Base-by-base conservation (phyloP, 2,329 filamentous ascomycete species). In the Colletotrichum gigasporum region DNA sequence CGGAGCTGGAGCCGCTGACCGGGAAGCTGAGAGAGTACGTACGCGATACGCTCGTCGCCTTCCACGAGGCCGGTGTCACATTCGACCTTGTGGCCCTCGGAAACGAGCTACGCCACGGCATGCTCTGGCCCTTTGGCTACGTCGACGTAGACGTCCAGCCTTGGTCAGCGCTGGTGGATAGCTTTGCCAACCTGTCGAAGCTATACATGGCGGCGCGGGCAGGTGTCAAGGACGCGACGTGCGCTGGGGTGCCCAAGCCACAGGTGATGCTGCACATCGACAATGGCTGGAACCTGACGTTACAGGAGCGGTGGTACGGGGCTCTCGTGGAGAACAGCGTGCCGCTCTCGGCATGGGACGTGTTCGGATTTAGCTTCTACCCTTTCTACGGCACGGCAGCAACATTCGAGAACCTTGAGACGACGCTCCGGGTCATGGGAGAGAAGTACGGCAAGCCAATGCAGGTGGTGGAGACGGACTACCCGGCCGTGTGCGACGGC, bases 81-180 rank as follows among this genome's bases (percentile, higher is more conserved):
- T 70, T 79, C 18, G 70, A 69, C 28, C 73, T 80, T 26, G 78
- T 83, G 3, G 78, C 69, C 5, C 71, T 78, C 16, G 76, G 76
- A 28, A 77, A 78, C 52, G 76, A 78, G 68, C 75, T 78, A 66
- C 63, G 72, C 12, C 68, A 71, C 44, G 76, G 76, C 16, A 68
- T 75, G 54, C 68, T 78, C 44, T 78, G 73, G 70, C 75, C 75
- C 2, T 57, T 71, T 0, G 76, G 74, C 26, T 56, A 71, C 28
- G 69, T 72, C 28, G 67, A 73, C 48, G 73, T 80, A 10, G 74
- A 78, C 58, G 68, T 76, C 26, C 63, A 76, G 55, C 76, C 73
- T 5, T 71, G 68, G 52, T 41, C 65, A 9, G 70, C 71, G 3
- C 71, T 72, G 3, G 69, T 76, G 5, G 65, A 71, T 16, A 75